Evolutionary conservation across 345 rosid genomes (phyloP), one percentile per base, ranked within the genome.

Genomic region (Pelargonium nanum): DNA sequence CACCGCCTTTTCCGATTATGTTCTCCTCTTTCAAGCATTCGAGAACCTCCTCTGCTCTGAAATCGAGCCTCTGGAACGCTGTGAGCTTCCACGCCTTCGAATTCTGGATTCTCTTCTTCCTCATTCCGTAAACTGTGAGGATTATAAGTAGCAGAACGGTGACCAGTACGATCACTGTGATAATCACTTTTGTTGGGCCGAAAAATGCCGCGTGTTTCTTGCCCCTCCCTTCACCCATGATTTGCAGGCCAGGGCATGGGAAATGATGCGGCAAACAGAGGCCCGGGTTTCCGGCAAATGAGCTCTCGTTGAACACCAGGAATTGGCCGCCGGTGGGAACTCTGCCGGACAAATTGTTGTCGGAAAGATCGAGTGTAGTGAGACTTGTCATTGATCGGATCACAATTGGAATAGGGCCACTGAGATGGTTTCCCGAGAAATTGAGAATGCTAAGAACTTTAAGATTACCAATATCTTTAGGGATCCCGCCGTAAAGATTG

Each of bases 1-100:
- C 89, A 24, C 95, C 96, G 1, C 98, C 98, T 85, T 87, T 89
- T 21, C 96, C 98, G 28, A 92, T 92, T 6, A 92, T 85, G 75
- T 86, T 89, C 72, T 89, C 96, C 8, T 92, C 96, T 48, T 83
- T 82, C 55, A 92, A 65, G 53, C 98, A 87, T 53, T 86, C 91
- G 1, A 86, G 72, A 10, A 92, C 93, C 59, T 89, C 91, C 63
- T 85, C 91, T 0, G 89, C 88, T 61, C 77, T 86, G 84, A 92
- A 89, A 56, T 81, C 82, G 10, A 92, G 78, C 24, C 75, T 69
- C 56, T 82, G 98, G 75, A 92, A 92, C 1, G 92, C 86, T 20
- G 95, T 86, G 50, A 91, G 81, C 75, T 83, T 91, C 92, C 96
- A 91, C 6, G 86, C 68, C 57, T 72, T 77, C 0, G 86, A 80